Evolutionary conservation across 2,329 filamentous ascomycete genomes (phyloP).

Genomic region (Cladosporium sp.): DNA sequence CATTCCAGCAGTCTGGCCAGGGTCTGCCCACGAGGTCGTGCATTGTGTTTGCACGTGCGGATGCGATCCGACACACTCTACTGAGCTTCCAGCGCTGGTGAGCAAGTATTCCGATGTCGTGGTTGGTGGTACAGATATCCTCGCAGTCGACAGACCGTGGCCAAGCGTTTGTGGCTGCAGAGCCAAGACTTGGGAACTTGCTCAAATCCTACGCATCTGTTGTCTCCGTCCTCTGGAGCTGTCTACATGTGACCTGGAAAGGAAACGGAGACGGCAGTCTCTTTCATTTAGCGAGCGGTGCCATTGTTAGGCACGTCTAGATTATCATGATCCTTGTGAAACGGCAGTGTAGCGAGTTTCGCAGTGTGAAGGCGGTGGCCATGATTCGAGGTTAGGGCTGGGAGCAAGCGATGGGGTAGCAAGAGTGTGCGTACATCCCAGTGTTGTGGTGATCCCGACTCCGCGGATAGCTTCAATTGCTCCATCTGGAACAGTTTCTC

Average conservation of each 20-base stretch:
- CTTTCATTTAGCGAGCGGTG: background rate
- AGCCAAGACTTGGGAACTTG: constrained; percentile 16
- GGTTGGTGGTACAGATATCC: background rate
- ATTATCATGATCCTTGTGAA: background rate
- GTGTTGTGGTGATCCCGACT: background rate
- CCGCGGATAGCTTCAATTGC: background rate
- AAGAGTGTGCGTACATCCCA: background rate
- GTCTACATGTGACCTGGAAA: background rate
- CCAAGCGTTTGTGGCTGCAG: constrained; percentile 8
- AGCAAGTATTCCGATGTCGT: constrained; percentile 3
- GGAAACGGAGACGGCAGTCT: background rate
- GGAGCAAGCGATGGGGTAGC: background rate
- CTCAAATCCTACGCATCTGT: constrained; percentile 8
- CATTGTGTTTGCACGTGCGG: background rate
- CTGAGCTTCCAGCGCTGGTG: background rate
- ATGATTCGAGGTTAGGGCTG: background rate
- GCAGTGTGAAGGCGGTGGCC: background rate
- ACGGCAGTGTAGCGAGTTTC: background rate
- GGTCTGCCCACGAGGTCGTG: background rate
- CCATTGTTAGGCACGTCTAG: background rate
- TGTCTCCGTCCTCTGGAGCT: background rate
- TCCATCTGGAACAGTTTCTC: background rate
- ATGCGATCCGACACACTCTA: background rate
- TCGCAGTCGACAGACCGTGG: background rate
- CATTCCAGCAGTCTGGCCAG: constrained; percentile 15